Base-by-base conservation (phyloP, 495 filamentous ascomycete genomes). In the Aspergillus taichungensis region DNA sequence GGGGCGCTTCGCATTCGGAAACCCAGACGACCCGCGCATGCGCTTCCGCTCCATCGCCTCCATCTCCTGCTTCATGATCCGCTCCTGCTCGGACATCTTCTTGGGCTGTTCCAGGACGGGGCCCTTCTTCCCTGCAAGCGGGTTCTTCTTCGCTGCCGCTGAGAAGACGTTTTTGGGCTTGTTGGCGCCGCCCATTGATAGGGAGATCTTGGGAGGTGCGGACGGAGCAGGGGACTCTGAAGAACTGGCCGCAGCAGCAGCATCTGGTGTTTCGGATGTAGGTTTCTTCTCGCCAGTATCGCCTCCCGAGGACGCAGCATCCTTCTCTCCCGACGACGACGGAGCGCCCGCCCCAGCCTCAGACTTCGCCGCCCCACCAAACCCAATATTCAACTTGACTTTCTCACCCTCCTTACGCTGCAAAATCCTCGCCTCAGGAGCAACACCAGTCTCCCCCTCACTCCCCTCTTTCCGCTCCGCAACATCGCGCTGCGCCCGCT, bases 41-140 rank as follows among this genome's bases (percentile, higher is more conserved):
- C 82, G 73, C 60, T 90, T 91, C 31, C 75, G 70, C 53, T 91
- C 83, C 56, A 85, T 73, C 53, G 65, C 61, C 54, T 90, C 68
- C 66, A 74, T 71, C 50, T 91, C 88, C 49, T 86, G 83, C 60
- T 82, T 85, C 88, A 94, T 94, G 47, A 92, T 92, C 45, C 88
- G 72, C 50, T 94, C 88, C n/a, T 84, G 84, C 61, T 92, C 85
- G 49, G 83, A 86, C 76, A 92, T 88, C 30, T 77, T 77, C 69
- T 85, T 87, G 49, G 85, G 86, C 3, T 77, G 75, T 35, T 71
- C 74, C 40, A 80, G 71, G 10, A 74, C 68, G 28, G 69, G 60
- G 0, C 73, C 65, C 58, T 85, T 85, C 67, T 84, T 85, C 9
- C 72, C 67, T 3, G 71, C 72, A 18, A 85, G 64, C 2, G 78